Percentiles rank a stretch among this genome's conserved stretches.
Evolutionary conservation across 257 asterid genomes (phyloP).

Genomic region (Nicotiana tabacum): DNA sequence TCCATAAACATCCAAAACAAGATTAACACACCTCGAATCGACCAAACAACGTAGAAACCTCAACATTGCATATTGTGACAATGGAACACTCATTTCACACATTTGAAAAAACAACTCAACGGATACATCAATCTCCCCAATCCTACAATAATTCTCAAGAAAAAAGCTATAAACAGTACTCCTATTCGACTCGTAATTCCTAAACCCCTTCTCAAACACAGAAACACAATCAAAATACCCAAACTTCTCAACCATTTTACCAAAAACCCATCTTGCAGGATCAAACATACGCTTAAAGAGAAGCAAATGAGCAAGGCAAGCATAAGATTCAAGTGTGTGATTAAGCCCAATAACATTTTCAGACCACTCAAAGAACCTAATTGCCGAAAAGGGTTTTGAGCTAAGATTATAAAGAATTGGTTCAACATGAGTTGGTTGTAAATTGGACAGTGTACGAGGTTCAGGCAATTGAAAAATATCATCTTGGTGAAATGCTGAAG

Average conservation of each 20-base stretch:
- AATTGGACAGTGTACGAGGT: conserved; percentile 10
- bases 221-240: conserved; percentile 20
- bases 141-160: conserved; percentile 25
- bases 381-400: conserved; percentile 33
- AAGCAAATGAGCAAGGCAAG: conserved; percentile 24
- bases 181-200: conserved; percentile 17
- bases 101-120: conserved; percentile 22
- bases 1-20: conserved; percentile 16
- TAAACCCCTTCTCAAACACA: conserved; percentile 23
- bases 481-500: conserved; percentile 24
- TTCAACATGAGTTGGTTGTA: conserved; percentile 27
- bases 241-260: conserved; percentile 25
- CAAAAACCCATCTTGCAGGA: conserved; percentile 32
- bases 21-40: conserved; percentile 14
- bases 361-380: conserved; percentile 36
- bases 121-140: conserved; percentile 23
- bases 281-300: conserved; percentile 24
- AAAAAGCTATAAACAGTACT: conserved; percentile 25
- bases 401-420: conserved; percentile 21
- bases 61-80: conserved; percentile 22
- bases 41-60: conserved; percentile 26
- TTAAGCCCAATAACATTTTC: conserved; percentile 28
- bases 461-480: conserved; percentile 18
- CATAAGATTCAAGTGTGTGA: conserved; percentile 27
- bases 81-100: conserved; percentile 20